Evolutionary conservation across 202 grass and related monocot species (phyloP).

Genomic region (Zizania palustris): DNA sequence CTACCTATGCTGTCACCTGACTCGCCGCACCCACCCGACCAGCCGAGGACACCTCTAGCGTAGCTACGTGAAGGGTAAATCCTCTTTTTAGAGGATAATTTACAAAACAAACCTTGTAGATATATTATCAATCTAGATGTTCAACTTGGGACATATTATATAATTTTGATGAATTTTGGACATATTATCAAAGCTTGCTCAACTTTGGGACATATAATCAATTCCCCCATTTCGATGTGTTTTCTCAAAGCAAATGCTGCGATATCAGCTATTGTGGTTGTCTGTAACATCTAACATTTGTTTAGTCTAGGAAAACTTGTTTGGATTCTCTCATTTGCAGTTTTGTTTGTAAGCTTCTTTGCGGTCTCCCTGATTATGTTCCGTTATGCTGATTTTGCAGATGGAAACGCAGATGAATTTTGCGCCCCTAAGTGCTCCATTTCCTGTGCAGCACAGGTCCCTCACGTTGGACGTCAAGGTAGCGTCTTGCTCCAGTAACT

Average conservation of each 20-base stretch:
- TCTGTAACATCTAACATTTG: background rate
- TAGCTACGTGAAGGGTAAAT: too few relatives aligned
- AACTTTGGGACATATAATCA: too few relatives aligned
- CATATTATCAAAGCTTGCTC: too few relatives aligned
- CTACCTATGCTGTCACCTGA: too few relatives aligned
- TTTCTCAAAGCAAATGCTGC: background rate
- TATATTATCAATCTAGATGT: too few relatives aligned
- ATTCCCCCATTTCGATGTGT: too few relatives aligned
- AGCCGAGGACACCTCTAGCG: too few relatives aligned
- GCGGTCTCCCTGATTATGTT: background rate
- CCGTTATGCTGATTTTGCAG: background rate
- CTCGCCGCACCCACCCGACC: too few relatives aligned
- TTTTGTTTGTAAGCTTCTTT: background rate
- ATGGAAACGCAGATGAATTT: slow-evolving; percentile 45
- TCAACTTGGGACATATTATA: too few relatives aligned
- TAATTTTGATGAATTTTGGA: too few relatives aligned
- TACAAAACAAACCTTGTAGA: too few relatives aligned
- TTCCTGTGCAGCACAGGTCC: slow-evolving; percentile 61
- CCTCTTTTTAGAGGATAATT: too few relatives aligned
- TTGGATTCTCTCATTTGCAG: background rate
- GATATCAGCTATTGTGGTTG: background rate
- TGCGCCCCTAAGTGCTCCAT: slow-evolving; percentile 19
- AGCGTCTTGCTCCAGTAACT: background rate
- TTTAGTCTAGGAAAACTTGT: background rate
- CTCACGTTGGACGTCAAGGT: slow-evolving; percentile 75